Base-by-base conservation (phyloP, 1,284 basidiomycete genomes). In the Cryptococcus wingfieldii region DNA sequence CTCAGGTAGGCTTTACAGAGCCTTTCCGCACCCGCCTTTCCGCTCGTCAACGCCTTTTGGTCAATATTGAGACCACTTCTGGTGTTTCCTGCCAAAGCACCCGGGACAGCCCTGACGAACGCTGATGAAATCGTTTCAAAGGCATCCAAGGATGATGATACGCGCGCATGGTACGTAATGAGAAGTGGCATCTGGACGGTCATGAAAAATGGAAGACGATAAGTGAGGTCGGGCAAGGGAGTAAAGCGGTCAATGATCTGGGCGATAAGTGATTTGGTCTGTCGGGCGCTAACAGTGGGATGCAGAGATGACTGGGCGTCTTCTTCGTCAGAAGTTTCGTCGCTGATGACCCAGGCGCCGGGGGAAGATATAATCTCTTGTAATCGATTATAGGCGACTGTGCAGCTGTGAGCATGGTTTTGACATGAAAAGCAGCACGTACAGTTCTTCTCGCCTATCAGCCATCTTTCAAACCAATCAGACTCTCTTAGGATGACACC, bases 221-320 rank as follows among this genome's bases (percentile, higher is more conserved):
- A 89, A 13, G 79, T 73, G 57, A 88, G 83, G 45, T 83, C 83
- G 0, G 94, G 93, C 0, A 98, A 80, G 0, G 90, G 87, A 9
- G 86, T 84, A 71, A 97, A 97, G 1, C 94, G 90, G 71, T 95
- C 88, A 54, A 91, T 92, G 53, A 95, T 84, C 74, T 92, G 90
- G 66, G 94, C 89, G 9, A 92, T 80, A 27, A 96, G 79, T n/a
- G 86, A 83, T 66, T 87, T 88, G 53, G 95, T 78, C 63, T 87
- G 82, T 27, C 91, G 79, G 1, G 92, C 86, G 8, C 89, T 92
- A 61, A 85, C 83, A 0, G 91, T 94, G 23, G 73, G 69, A 54
- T 58, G 66, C 47, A 84, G 71, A 47, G 82, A 82, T 13, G 71
- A 62, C 7, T 63, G 64, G 9, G 79, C 79, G 7, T 81, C 80